Base-by-base conservation (phyloP, 768 basidiomycete species). In the Russula sp. region DNA sequence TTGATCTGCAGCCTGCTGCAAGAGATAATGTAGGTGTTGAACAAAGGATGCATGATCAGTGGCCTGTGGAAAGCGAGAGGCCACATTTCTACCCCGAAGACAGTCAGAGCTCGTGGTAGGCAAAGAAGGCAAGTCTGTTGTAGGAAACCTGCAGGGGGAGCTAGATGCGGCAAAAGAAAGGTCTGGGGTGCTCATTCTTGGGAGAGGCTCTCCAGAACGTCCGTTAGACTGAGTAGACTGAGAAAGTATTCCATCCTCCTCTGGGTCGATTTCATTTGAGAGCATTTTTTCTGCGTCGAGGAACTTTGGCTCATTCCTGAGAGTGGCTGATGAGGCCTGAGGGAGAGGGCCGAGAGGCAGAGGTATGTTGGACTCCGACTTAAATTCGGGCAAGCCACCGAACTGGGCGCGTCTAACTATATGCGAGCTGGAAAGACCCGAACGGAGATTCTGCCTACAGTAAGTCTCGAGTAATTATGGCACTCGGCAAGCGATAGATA, bases 161-260 rank as follows among this genome's bases (percentile, higher is more conserved):
- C 62, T 63, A 32, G 57, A 63, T 14, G 41, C 34, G 3, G 46
- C 51, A 42, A 63, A 59, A 16, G 39, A 63, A 20, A 63, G 52
- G 34, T 50, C 58, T 48, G 62, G 62, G 35, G 62, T 63, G 34
- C 62, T 63, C 51, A 47, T 36, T 7, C 41, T n/a, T 0, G 34
- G 58, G 25, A 48, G 11, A 25, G 43, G 45, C 8, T 58, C 57
- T 34, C 45, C 46, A 36, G 43, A 20, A 22, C 18, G 14, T 3
- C 32, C 34, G 20, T 57, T 35, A 9, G 41, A 39, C 25, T 11
- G 48, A 38, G 49, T 34, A 22, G 43, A 41, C 50, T 5, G 32
- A 47, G 56, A 58, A 47, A 18, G 4, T 2, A 16, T 11, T 0
- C 25, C 41, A 16, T 11, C 22, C 9, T 43, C 49, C 20, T 22